Evolutionary conservation across 2,329 filamentous ascomycete species (phyloP), one percentile per base, ranked within the genome.

Genomic region (Ceratocystis huliohia): DNA sequence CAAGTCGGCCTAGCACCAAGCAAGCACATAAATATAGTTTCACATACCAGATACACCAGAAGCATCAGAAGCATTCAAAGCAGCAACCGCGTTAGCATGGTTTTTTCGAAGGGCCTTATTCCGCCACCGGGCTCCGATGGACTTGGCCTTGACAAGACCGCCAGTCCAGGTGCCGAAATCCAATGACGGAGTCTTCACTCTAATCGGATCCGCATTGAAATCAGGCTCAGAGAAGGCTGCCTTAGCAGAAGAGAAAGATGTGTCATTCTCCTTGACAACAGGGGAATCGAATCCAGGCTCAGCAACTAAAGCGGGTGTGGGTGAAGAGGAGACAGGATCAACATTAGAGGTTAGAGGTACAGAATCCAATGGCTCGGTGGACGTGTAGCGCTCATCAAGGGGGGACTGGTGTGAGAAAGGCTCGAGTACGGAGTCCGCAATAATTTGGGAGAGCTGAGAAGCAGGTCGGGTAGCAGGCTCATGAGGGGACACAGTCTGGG

Each of bases 171-270:
- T 30, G 5, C 46, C 59, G 56, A 46, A n/a, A 56, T 66, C 65
- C 20, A 66, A 56, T 13, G 46, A 63, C 48, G 65, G 65, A 6
- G 65, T 66, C 57, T 56, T 62, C n/a, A 50, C 59, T 37, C 30
- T 53, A 41, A 48, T 63, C 30, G 37, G 28, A 45, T 66, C 56
- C 15, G 37, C 50, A n/a, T 66, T 57, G 22, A 62, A 62, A 46
- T 61, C 61, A 45, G 56, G 65, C 57, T 62, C 56, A 4, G 13
- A 53, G n/a, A 53, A 25, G 20, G 25, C 41, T 7, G 41, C 13
- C 15, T 61, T 50, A 2, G 44, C n/a, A 8, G 25, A 45, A 13
- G 44, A 28, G 13, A 22, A 25, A 30, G 63, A 53, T 1, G 15
- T 63, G 5, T 50, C 65, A 10, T 37, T 41, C 22, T 66, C 45